Conservation (phyloP, 768 basidiomycete species). For the Albatrellus ellisii region DNA sequence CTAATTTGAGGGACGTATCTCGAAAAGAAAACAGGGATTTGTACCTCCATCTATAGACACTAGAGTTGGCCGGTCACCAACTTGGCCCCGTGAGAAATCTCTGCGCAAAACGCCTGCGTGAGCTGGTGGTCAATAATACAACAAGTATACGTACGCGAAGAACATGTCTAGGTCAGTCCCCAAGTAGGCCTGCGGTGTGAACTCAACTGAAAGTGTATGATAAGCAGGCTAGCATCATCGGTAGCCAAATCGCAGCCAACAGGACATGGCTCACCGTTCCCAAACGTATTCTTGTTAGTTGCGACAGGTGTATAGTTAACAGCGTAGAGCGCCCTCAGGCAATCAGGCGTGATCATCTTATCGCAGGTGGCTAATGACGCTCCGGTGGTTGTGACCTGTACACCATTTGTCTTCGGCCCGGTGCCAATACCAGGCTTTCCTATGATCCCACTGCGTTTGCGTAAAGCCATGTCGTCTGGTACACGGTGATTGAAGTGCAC, state of each 20-base stretch:
- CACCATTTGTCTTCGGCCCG: conserved; percentile 14
- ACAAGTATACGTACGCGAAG: conserved; percentile 14
- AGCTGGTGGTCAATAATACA: conserved; percentile 1
- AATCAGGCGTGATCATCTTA: conserved; percentile 37
- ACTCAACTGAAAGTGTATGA: conserved; percentile 25
- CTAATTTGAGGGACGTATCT: too few species aligned
- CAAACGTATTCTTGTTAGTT: conserved; percentile 36
- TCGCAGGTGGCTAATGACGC: conserved; percentile 23
- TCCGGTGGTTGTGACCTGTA: conserved; percentile 6
- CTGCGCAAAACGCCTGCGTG: conserved; percentile 4
- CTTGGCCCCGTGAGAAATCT: conserved; percentile 27
- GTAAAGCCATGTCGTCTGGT: not conserved
- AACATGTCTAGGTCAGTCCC: conserved; percentile 31
- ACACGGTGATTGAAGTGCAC: conserved; percentile 25
- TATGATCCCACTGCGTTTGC: conserved; percentile 14
- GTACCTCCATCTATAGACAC: conserved; percentile 24
- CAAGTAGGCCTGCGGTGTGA: conserved; percentile 29
- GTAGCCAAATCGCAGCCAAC: not conserved
- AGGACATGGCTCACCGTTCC: conserved; percentile 24
- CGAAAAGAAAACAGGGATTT: conserved; percentile 4
- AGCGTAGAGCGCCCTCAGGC: conserved; percentile 47
- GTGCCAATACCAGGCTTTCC: conserved; percentile 11
- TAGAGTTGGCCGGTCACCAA: conserved; percentile 26
- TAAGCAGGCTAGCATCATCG: not conserved
- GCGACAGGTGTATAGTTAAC: conserved; percentile 31